A percentile compares a stretch with the other conserved stretches of the same genome.
Conservation (phyloP, 2,329 filamentous ascomycete genomes). For the Huntiella bhutanensis region DNA sequence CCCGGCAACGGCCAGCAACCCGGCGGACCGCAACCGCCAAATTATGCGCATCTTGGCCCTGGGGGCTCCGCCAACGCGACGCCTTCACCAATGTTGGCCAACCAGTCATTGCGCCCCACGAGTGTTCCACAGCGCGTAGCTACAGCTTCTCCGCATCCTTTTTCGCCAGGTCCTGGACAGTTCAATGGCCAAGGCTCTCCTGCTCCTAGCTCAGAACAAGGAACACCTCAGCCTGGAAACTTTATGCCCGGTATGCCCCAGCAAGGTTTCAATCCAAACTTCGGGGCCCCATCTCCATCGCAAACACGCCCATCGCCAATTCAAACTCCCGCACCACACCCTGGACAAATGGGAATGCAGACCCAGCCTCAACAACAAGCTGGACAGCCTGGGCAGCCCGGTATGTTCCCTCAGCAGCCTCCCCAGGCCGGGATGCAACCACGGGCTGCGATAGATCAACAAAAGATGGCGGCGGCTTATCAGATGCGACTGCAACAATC, state of each 20-base stretch:
- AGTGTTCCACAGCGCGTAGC: slow-evolving; percentile 63
- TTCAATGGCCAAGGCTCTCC: slow-evolving; percentile 57
- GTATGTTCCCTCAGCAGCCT: slow-evolving; percentile 16
- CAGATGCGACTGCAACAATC: slow-evolving; percentile 69
- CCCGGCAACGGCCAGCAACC: slow-evolving; percentile 1
- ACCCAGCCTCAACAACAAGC: slow-evolving; percentile 18
- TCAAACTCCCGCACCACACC: slow-evolving; percentile 29
- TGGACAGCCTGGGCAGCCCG: slow-evolving; percentile 30
- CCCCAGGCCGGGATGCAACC: background rate
- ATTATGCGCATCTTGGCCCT: slow-evolving; percentile 67
- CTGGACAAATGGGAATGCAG: slow-evolving; percentile 19
- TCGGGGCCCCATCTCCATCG: slow-evolving; percentile 32
- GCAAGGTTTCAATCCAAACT: slow-evolving; percentile 33
- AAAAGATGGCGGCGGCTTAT: slow-evolving; percentile 50
- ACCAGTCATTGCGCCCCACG: slow-evolving; percentile 57
- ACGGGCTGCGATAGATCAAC: slow-evolving; percentile 35
- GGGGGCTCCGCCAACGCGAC: slow-evolving; percentile 69
- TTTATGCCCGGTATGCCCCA: slow-evolving; percentile 44
- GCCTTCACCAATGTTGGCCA: slow-evolving; percentile 81
- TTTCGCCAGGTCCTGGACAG: slow-evolving; percentile 58
- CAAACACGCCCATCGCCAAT: slow-evolving; percentile 36
- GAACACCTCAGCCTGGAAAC: slow-evolving; percentile 55
- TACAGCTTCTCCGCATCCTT: slow-evolving; percentile 82
- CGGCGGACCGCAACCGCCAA: slow-evolving; percentile 31
- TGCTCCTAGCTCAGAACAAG: slow-evolving; percentile 49